A percentile compares a stretch with the other conserved stretches of the same genome.
These are phyloP conservation scores for Chaetomiaceae sp. DNA, from an alignment of 2,329 filamentous ascomycete species.

Conservation along the genomic window DNA sequence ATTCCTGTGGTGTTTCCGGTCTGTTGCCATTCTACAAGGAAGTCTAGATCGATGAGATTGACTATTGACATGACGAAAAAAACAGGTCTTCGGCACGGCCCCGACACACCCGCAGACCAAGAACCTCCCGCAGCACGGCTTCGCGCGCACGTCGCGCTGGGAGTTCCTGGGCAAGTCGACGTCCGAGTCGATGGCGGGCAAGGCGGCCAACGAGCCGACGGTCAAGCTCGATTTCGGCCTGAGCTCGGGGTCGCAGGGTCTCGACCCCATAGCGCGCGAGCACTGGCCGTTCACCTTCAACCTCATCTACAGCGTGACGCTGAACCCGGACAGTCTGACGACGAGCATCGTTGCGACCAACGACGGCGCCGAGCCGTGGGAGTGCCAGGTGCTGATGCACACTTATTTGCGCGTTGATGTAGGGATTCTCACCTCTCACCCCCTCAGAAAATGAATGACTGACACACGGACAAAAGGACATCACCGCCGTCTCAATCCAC, in stretches of 20 bases:
- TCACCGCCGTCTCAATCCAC: constrained; percentile 64
- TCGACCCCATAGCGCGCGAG: constrained; percentile 63
- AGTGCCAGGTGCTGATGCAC: constrained; percentile 88
- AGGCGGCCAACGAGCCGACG: constrained; percentile 53
- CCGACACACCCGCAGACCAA: constrained; percentile 68
- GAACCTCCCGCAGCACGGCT: constrained; percentile 85
- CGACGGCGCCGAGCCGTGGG: constrained; percentile 74
- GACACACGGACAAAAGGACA: constrained; percentile 58
- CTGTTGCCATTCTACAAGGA: constrained; percentile 32
- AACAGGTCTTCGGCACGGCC: constrained; percentile 78
- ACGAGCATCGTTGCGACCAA: constrained; percentile 87
- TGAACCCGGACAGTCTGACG: constrained; percentile 68
- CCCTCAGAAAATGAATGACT: too few species aligned
- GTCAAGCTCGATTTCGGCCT: constrained; percentile 97
- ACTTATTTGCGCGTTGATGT: constrained; percentile 83
- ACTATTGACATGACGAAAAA: background rate
- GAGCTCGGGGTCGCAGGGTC: constrained; percentile 55
- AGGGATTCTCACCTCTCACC: constrained; percentile 30
- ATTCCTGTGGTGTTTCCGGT: constrained; percentile 93
- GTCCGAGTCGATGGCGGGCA: constrained; percentile 52
- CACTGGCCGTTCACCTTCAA: constrained; percentile 86
- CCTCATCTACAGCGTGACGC: constrained; percentile 86
- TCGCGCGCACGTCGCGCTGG: constrained; percentile 86
- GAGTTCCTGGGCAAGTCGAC: constrained; percentile 88
- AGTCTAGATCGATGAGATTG: background rate